Percentiles rank a stretch among this genome's conserved stretches.
Conservation (phyloP, 805 yeast genomes). For the Komagataella kurtzmanii region DNA sequence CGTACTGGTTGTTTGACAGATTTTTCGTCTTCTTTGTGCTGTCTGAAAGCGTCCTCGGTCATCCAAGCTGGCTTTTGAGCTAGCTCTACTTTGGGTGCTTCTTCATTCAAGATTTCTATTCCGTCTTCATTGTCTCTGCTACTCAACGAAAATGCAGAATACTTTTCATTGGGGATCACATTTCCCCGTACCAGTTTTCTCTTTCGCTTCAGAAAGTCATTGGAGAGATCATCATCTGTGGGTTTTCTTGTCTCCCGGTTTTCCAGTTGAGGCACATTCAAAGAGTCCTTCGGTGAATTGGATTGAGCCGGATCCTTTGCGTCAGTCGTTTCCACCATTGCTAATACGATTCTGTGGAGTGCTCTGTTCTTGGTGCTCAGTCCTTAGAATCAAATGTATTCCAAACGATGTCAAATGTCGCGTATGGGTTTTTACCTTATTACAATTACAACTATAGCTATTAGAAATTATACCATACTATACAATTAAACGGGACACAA, state of each 20-base stretch:
- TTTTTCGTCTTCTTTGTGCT: conserved; percentile 7
- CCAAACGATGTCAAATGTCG: neutral
- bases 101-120: neutral
- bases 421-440: neutral
- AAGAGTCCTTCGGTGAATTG: neutral
- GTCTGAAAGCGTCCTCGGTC: conserved; percentile 14
- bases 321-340: neutral
- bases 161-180: neutral
- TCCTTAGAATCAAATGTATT: neutral
- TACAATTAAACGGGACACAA: too few species aligned
- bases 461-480: too few species aligned
- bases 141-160: neutral
- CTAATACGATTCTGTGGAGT: neutral
- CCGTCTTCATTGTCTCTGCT: neutral
- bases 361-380: neutral
- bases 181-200: neutral
- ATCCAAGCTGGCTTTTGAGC: conserved; percentile 19
- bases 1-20: conserved; percentile 7
- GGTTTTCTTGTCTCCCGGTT: neutral
- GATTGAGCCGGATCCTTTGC: neutral
- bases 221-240: neutral
- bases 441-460: too few species aligned
- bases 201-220: neutral
- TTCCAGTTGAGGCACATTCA: neutral
- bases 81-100: neutral